Conservation (phyloP, 2,329 filamentous ascomycete species). For the Ceratocystis variospora region DNA sequence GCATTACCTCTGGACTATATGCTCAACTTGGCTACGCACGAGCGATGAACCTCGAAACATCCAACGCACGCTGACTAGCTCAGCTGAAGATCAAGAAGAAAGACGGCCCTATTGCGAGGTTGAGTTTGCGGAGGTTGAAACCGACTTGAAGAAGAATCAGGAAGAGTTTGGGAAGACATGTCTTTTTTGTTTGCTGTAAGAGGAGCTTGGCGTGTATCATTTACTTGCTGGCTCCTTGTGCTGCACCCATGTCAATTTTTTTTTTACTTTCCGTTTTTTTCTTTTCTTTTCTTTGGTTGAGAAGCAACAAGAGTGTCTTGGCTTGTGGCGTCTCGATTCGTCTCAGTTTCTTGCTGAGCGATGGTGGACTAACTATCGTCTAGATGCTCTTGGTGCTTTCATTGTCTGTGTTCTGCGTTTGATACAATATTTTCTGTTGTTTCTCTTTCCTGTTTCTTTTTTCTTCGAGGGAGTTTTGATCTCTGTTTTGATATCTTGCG, state of each 20-base stretch:
- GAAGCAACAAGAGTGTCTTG: too few relatives aligned
- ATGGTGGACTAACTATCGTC: too few relatives aligned
- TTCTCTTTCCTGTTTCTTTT: constrained; percentile 23
- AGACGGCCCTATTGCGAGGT: background rate
- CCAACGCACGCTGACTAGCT: background rate
- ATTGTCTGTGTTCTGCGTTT: background rate
- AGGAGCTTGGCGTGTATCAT: too few relatives aligned
- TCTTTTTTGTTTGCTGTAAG: too few relatives aligned
- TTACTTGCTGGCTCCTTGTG: background rate
- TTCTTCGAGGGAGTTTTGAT: constrained; percentile 3
- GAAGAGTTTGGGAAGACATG: constrained; percentile 14
- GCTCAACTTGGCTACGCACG: too few relatives aligned
- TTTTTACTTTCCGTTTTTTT: background rate
- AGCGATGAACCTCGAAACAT: too few relatives aligned
- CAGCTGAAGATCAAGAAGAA: background rate
- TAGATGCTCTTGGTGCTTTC: constrained; percentile 15
- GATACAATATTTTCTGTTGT: constrained; percentile 18
- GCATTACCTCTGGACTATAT: too few relatives aligned
- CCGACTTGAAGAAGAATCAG: constrained; percentile 16
- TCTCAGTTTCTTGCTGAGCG: background rate
- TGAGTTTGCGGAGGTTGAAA: background rate
- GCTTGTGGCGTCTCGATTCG: background rate
- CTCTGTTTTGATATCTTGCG: constrained; percentile 21
- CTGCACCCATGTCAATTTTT: background rate
- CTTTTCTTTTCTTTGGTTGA: background rate